Conservation (phyloP, 23 red algal genomes). For the Pyropia haitanensis region DNA sequence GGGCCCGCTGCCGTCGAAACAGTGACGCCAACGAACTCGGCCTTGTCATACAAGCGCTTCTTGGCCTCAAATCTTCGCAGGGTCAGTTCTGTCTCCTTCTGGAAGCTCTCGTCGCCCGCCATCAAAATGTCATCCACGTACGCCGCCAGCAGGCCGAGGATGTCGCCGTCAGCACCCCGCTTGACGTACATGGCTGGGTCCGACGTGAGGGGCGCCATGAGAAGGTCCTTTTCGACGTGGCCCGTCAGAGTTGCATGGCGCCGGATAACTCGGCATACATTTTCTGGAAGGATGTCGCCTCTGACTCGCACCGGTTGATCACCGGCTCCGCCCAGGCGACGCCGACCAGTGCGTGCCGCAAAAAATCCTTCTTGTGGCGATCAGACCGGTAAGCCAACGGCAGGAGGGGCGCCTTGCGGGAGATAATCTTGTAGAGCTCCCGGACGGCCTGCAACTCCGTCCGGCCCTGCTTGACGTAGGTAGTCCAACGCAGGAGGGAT, state of each 20-base stretch:
- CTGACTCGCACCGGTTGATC: too few relatives aligned
- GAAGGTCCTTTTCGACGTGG: neutral
- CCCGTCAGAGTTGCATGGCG: neutral
- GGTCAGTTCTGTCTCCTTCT: neutral
- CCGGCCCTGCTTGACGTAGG: neutral
- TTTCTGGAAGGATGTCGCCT: too few relatives aligned
- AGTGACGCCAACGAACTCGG: slow-evolving; percentile 12
- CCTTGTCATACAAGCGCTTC: neutral
- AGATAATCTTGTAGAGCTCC: neutral
- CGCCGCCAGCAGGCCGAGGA: neutral
- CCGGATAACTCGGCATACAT: too few relatives aligned
- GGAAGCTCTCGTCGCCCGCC: neutral
- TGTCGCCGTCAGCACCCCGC: neutral
- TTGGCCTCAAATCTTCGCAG: neutral
- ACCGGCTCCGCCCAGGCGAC: too few relatives aligned
- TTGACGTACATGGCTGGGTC: slow-evolving; percentile 8
- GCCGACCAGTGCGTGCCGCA: too few relatives aligned
- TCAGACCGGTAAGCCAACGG: too few relatives aligned
- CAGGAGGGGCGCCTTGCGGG: too few relatives aligned
- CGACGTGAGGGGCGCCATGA: slow-evolving; percentile 1
- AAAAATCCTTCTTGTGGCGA: too few relatives aligned
- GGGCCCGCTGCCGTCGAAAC: neutral
- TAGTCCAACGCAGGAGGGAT: neutral
- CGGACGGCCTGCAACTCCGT: neutral
- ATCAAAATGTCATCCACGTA: slow-evolving; percentile 19